Base-by-base conservation (phyloP, 1,284 basidiomycete genomes). In the Apiotrichum brassicae region DNA sequence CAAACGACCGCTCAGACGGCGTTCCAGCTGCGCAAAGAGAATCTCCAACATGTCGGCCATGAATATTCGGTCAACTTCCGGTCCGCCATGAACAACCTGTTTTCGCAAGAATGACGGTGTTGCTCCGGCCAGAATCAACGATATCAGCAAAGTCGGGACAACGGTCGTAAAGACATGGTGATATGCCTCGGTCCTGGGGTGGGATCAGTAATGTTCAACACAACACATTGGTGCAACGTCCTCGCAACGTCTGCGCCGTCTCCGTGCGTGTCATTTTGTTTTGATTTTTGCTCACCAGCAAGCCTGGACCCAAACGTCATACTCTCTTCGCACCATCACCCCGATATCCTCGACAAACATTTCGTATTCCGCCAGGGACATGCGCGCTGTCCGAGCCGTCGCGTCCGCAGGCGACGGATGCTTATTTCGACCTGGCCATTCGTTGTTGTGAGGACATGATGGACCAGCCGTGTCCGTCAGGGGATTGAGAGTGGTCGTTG, bases 261-360 rank as follows among this genome's bases (percentile, higher is more conserved):
- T 14, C 9, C 28, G 28, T 30, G 9, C 9, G 28, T 30, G n/a
- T n/a, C n/a, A n/a, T n/a, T n/a, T n/a, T 14, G 37, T 13, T n/a
- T 4, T 14, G 2, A 23, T n/a, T 7, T 4, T 14, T 8, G 60
- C 72, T 58, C 56, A 74, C 72, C 72, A 74, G 57, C 72, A 74
- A 34, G 70, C 61, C 51, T 74, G 71, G 28, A 74, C 68, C 70
- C 71, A 74, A 40, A 64, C 66, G 49, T 74, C 72, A 51, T 60
- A 74, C 50, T 74, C 72, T 34, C 65, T 60, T 30, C 70, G 51
- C 37, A 72, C 51, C 14, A 74, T 63, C 26, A 66, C 55, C 4
- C 61, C 65, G 57, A 74, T 61, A 58, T 73, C 69, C 36, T 51
- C 56, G 24, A 70, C 63, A 30, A 74, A 65, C 40, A 50, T 58